Conservation (phyloP, 2,329 filamentous ascomycete species). For the Penicillium griseofulvum region DNA sequence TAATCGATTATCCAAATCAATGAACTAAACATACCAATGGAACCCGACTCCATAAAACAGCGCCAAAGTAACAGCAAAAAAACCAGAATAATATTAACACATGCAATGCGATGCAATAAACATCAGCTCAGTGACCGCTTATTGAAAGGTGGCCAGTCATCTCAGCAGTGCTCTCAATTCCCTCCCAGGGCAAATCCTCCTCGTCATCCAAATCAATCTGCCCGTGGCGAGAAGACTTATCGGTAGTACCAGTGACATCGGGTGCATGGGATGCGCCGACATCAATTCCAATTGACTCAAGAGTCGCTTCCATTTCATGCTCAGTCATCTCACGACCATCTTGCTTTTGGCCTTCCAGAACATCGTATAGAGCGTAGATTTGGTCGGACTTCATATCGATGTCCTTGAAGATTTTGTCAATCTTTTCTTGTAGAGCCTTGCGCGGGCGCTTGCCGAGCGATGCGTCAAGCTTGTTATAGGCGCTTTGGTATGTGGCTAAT, state of each 20-base stretch:
- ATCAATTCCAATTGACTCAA: conserved; percentile 48
- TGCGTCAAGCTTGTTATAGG: conserved; percentile 67
- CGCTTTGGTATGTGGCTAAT: conserved; percentile 59
- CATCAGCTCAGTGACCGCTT: conserved; percentile 18
- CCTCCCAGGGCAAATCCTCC: conserved; percentile 45
- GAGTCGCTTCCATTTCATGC: conserved; percentile 63
- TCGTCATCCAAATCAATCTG: conserved; percentile 32
- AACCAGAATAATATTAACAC: conserved; percentile 3
- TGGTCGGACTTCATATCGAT: conserved; percentile 74
- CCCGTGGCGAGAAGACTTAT: conserved; percentile 26
- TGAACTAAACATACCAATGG: conserved; percentile 7
- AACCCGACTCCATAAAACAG: conserved; percentile 5
- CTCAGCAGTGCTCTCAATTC: conserved; percentile 44
- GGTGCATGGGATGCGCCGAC: conserved; percentile 8
- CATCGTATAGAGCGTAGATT: conserved; percentile 79
- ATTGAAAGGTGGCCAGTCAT: conserved; percentile 32
- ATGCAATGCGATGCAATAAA: conserved; percentile 1
- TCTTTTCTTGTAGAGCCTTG: conserved; percentile 58
- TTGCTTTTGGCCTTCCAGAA: conserved; percentile 74
- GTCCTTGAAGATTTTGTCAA: conserved; percentile 60
- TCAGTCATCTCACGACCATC: conserved; percentile 62
- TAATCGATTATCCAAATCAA: conserved; percentile 2
- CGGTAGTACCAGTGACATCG: conserved; percentile 31
- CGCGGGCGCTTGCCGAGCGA: conserved; percentile 64
- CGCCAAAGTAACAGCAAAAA: conserved; percentile 5